Base-by-base conservation (phyloP, 1,139 yeast species). In the Suhomyces panamericanus region DNA sequence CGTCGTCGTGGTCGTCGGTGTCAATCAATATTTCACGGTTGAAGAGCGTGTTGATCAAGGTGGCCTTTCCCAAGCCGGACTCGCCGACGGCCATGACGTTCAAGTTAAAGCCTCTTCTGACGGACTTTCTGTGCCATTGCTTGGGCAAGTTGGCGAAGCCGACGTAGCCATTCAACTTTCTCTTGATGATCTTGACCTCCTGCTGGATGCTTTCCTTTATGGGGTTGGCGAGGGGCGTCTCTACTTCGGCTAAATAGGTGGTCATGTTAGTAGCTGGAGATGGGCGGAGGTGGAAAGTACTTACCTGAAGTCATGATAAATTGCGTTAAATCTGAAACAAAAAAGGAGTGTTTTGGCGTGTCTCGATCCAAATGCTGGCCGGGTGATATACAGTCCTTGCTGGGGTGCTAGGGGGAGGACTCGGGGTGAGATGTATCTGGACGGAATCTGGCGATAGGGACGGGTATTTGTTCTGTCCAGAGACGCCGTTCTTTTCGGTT, bases 131-230 rank as follows among this genome's bases (percentile, higher is more conserved):
- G 70, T 93, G 98, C 97, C 98, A 93, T 74, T 95, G 99, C 66
- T 91, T 93, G 48, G 99, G 99, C 60, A 95, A 78, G 69, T 91
- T 95, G 56, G 98, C 96, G 69, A 95, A 93, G 4, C 99, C 99
- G 48, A 95, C 99, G 64, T 86, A 91, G 6, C 96, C 95, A 55
- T 84, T 87, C 57, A 91, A 80, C 61, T 88, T 88, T 56, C 95
- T 84, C 58, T 86, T 85, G 58, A 89, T 81, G 49, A 89, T 75
- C 60, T 77, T 78, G 44, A 77, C 67, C 38, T 77, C 81, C 46
- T 62, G 70, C 40, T 60, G 60, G 42, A 52, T 43, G 35, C 55
- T 32, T 9, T 57, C 59, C 47, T 49, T 49, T 15, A 50, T 43
- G 22, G 55, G 43, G 33, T 14, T 32, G 22, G 41, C 15, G 22